Base-by-base conservation (phyloP, 768 basidiomycete genomes). In the Daedaleopsis sinensis region DNA sequence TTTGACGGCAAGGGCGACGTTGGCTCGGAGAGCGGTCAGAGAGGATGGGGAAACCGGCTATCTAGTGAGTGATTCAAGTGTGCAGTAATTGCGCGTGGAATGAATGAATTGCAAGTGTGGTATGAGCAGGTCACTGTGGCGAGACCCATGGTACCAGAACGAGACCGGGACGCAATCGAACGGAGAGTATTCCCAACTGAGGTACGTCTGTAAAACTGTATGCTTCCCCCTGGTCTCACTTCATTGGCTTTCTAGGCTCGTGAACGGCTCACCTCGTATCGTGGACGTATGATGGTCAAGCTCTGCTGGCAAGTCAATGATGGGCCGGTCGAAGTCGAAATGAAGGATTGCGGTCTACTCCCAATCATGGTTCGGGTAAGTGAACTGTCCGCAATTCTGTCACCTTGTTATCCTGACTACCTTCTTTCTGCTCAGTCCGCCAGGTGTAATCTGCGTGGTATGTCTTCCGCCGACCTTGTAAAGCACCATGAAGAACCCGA, bases 301-400 rank as follows among this genome's bases (percentile, higher is more conserved):
- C 71, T 98, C 43, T 88, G 87, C 66, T 98, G 94, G 93, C 86
- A 84, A 42, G 84, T 96, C 58, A 83, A 82, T 27, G 74, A 74
- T 38, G 86, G 89, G 52, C 79, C 80, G 9, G 83, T 89, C 55
- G 85, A 87, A 66, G 82, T 84, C 62, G 83, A 88, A 43, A 89
- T 77, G 53, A 78, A 89, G 67, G 96, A 98, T 59, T 95, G 96
- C 72, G 97, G 97, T 59, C 80, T 93, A 37, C 79, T 98, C 16
- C 97, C 97, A 4, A 89, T 99, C 76, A 98, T 99, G 97, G 90
- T 97, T 76, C 87, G 94, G 72, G 94, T 96, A 74, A 71, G 93
- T 80, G 23, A 3, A 42, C 18, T 18, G 39, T 13, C 11, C 39
- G 5, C 27, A 43, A 49, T 49, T n/a, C n/a, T 13, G 19, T 21